Evolutionary conservation across 2,329 filamentous ascomycete species (phyloP).

Genomic region (Exophiala sideris): DNA sequence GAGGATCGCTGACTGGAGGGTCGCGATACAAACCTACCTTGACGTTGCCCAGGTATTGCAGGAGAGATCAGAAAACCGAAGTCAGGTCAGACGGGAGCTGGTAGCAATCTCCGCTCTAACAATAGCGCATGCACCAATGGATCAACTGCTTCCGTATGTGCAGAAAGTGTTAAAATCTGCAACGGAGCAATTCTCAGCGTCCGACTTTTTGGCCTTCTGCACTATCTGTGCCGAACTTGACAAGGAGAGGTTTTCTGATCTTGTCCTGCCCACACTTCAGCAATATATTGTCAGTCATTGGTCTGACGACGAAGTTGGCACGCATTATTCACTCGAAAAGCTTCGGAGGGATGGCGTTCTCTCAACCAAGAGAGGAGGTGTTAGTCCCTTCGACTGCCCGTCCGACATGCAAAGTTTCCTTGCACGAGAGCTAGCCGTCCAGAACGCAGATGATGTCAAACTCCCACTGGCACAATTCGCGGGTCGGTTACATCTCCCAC

Average conservation of each 20-base stretch:
- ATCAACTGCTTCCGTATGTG: conserved; percentile 69
- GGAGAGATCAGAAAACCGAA: not conserved
- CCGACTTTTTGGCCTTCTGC: conserved; percentile 81
- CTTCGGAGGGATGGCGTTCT: conserved; percentile 7
- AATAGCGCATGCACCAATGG: conserved; percentile 74
- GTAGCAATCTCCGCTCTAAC: conserved; percentile 58
- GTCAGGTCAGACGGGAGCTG: conserved; percentile 33
- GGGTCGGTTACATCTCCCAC: conserved; percentile 11
- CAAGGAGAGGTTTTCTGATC: conserved; percentile 67
- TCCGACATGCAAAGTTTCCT: conserved; percentile 8
- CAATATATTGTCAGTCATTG: conserved; percentile 76
- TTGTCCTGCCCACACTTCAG: conserved; percentile 79
- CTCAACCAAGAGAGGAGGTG: not conserved
- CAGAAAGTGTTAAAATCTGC: conserved; percentile 63
- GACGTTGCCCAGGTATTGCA: conserved; percentile 47
- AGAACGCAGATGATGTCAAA: not conserved
- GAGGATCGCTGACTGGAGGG: conserved; percentile 69
- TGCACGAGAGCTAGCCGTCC: not conserved
- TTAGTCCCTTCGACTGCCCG: conserved; percentile 6
- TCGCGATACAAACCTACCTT: conserved; percentile 55
- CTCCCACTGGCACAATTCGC: conserved; percentile 9
- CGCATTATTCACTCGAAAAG: conserved; percentile 22
- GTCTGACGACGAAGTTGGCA: conserved; percentile 63
- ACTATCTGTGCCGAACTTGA: conserved; percentile 74
- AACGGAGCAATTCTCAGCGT: conserved; percentile 62